Percentiles rank a stretch among this genome's conserved stretches.
Conservation (phyloP, 495 filamentous ascomycete species). For the Talaromyces stipitatus region DNA sequence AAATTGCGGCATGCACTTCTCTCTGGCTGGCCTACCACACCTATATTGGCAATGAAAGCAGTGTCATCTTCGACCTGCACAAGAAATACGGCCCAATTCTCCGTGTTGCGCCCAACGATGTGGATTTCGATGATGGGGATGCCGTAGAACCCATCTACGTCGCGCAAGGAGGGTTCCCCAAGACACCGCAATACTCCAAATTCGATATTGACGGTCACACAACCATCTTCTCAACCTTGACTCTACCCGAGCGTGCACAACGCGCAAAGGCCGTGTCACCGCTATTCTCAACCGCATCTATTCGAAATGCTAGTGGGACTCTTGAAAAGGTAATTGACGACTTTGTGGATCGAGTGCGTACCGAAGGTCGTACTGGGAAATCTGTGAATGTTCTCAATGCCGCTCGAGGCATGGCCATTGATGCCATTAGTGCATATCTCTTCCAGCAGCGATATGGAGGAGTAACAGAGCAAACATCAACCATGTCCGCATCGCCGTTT, state of each 20-base stretch:
- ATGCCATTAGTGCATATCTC: constrained; percentile 37
- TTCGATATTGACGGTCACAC: constrained; percentile 44
- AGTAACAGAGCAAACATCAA: constrained; percentile 20
- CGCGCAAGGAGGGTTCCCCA: constrained; percentile 37
- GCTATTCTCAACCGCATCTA: constrained; percentile 35
- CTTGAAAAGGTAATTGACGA: constrained; percentile 28
- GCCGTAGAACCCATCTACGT: constrained; percentile 39
- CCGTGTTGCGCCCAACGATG: constrained; percentile 41
- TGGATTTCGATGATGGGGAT: constrained; percentile 34
- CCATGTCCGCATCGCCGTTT: constrained; percentile 27
- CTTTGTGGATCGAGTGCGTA: constrained; percentile 26
- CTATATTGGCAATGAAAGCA: constrained; percentile 33
- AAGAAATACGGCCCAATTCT: constrained; percentile 35
- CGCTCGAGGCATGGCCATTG: constrained; percentile 33
- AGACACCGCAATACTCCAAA: constrained; percentile 39
- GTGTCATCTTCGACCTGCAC: constrained; percentile 28
- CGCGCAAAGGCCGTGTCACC: constrained; percentile 42
- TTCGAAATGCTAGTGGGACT: constrained; percentile 20
- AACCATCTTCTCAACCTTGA: constrained; percentile 44
- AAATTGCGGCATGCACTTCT: constrained; percentile 27
- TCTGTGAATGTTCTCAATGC: constrained; percentile 39
- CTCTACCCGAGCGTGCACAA: constrained; percentile 25
- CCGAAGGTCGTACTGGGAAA: constrained; percentile 17
- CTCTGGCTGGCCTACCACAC: constrained; percentile 36
- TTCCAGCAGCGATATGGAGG: constrained; percentile 38